Conservation (phyloP, 2,329 filamentous ascomycete genomes). For the Bipolaris bicolor region DNA sequence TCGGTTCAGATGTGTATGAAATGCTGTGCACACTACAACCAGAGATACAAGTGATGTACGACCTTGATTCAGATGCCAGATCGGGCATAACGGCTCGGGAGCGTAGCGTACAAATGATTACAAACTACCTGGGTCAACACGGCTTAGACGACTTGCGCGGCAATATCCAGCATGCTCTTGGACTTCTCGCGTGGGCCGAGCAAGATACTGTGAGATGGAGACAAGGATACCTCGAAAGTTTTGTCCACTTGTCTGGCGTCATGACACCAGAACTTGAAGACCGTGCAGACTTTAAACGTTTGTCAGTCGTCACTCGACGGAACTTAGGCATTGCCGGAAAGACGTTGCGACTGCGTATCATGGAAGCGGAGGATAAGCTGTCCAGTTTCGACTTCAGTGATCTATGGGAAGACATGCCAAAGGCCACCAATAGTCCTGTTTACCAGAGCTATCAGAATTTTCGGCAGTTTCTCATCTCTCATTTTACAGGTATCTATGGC, state of each 20-base stretch:
- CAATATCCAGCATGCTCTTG: conserved; percentile 64
- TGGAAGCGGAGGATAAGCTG: conserved; percentile 68
- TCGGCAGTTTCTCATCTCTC: conserved; percentile 64
- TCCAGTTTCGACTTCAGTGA: conserved; percentile 65
- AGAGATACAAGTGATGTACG: conserved; percentile 64
- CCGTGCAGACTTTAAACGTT: conserved; percentile 61
- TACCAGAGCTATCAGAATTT: conserved; percentile 65
- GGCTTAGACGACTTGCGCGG: conserved; percentile 69
- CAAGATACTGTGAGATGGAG: conserved; percentile 66
- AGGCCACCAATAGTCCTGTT: conserved; percentile 51
- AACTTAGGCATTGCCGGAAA: conserved; percentile 67
- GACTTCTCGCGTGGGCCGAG: conserved; percentile 70
- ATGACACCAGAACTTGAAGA: conserved; percentile 52
- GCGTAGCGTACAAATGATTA: conserved; percentile 63
- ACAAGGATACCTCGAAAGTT: conserved; percentile 71
- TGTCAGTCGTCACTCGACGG: conserved; percentile 67
- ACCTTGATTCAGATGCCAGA: conserved; percentile 46
- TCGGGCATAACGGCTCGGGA: conserved; percentile 39
- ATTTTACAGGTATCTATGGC: conserved; percentile 64
- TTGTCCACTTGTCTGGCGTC: conserved; percentile 71
- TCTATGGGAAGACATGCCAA: conserved; percentile 58
- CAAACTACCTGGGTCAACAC: conserved; percentile 65
- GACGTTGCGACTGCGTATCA: conserved; percentile 66
- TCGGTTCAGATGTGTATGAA: conserved; percentile 68
- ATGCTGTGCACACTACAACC: conserved; percentile 67